A percentile compares a stretch with the other conserved stretches of the same genome.
These are phyloP conservation scores for Pythium monospermum DNA, from an alignment of 352 stramenopile species.

Conservation along the genomic window DNA sequence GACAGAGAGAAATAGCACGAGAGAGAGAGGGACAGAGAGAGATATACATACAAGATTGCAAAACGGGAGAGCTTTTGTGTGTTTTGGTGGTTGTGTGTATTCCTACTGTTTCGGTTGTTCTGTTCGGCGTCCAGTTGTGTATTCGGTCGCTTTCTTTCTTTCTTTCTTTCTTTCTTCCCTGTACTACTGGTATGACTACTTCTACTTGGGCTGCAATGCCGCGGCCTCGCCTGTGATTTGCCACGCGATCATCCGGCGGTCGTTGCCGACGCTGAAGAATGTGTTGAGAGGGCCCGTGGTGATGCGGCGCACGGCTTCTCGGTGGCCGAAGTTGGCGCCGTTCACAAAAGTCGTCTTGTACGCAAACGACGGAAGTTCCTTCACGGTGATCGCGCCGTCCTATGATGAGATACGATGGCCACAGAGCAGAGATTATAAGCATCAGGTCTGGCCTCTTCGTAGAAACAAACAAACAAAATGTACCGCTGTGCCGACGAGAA, in stretches of 20 bases:
- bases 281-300: conserved; percentile 67
- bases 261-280: conserved; percentile 77
- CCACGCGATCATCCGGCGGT: conserved; percentile 82
- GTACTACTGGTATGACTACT: no score
- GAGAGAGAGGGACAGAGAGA: no score
- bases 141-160: no score
- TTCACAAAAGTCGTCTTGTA: conserved; percentile 74
- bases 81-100: no score
- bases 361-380: conserved; percentile 78
- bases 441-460: neutral
- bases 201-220: conserved; percentile 60
- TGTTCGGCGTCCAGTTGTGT: no score
- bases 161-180: no score
- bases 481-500: conserved; percentile 74
- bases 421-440: conserved; percentile 1
- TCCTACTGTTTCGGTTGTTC: no score
- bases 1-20: no score
- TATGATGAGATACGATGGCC: conserved; percentile 22
- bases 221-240: conserved; percentile 75
- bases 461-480: conserved; percentile 1
- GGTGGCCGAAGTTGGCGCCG: conserved; percentile 62
- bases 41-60: no score
- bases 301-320: conserved; percentile 75
- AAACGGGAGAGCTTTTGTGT: no score
- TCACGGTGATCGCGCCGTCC: conserved; percentile 77